A percentile compares a stretch with the other conserved stretches of the same genome.
phyloP scores from a whole-genome alignment of 2,329 filamentous ascomycete species.

The Dothistroma pini region DNA sequence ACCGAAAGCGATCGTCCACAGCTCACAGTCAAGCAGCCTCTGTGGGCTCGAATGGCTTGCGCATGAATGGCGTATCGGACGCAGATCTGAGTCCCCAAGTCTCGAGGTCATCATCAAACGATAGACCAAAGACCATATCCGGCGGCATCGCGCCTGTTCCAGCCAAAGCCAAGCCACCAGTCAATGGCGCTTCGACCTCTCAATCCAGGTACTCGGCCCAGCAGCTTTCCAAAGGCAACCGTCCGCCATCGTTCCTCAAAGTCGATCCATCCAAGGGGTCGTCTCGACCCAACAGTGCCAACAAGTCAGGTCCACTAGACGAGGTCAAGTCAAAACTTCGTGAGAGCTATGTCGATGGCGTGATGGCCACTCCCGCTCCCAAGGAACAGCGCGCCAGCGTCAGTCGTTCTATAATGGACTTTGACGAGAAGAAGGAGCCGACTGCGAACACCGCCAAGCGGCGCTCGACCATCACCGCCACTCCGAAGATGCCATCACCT shows the following conservation, averaged over 20 bases:
- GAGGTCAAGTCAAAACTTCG: slow-evolving; percentile 5
- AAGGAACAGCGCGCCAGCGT: slow-evolving; percentile 6
- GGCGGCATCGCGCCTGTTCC: slow-evolving; percentile 6
- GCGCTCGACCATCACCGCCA: slow-evolving; percentile 28
- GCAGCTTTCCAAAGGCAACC: slow-evolving; percentile 6
- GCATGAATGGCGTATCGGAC: slow-evolving; percentile 32
- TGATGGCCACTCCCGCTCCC: not conserved
- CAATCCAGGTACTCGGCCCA: slow-evolving; percentile 10
- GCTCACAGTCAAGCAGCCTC: slow-evolving; percentile 21
- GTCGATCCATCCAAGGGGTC: slow-evolving; percentile 11
- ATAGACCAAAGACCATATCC: slow-evolving; percentile 29
- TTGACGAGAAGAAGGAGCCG: slow-evolving; percentile 13
- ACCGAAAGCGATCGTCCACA: slow-evolving; percentile 25
- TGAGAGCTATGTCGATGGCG: slow-evolving; percentile 7
- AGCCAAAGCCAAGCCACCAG: not conserved
- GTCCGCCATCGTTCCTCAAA: slow-evolving; percentile 21
- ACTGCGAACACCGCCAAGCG: slow-evolving; percentile 31
- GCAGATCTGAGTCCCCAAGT: slow-evolving; percentile 4
- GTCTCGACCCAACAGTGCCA: slow-evolving; percentile 1
- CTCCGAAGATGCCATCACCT: slow-evolving; percentile 23
- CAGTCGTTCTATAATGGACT: slow-evolving; percentile 4
- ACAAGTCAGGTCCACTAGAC: not conserved
- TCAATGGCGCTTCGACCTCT: not conserved
- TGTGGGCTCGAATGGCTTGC: slow-evolving; percentile 28
- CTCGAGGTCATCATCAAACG: slow-evolving; percentile 14